These are phyloP conservation scores for Alternaria triticimaculans DNA, from an alignment of 2,329 filamentous ascomycete species.

Conservation along the genomic window DNA sequence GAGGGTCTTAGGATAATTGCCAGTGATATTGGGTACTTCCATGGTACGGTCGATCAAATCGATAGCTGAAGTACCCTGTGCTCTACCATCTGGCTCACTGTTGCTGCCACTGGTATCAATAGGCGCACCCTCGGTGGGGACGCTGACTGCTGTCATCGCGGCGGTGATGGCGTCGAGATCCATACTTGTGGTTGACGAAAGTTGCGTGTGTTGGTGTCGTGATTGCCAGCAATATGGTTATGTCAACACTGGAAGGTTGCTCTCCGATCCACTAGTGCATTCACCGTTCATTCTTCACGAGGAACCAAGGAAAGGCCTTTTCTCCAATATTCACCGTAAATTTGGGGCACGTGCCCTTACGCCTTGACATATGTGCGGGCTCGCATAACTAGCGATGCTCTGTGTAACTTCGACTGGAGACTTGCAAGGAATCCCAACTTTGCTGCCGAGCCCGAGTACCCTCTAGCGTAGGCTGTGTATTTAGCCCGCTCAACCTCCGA, in stretches of 20 bases:
- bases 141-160: background rate
- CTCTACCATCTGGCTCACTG: too few species aligned
- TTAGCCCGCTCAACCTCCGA: too few species aligned
- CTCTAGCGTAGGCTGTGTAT: too few species aligned
- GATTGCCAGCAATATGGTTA: background rate
- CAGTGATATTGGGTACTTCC: too few species aligned
- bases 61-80: too few species aligned
- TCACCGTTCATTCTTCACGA: background rate
- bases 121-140: background rate
- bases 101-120: too few species aligned
- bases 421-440: too few species aligned
- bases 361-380: background rate
- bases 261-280: background rate
- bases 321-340: background rate
- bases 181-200: background rate
- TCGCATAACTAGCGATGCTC: too few species aligned
- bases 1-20: slow-evolving; percentile 8
- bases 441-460: too few species aligned
- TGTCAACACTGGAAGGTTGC: background rate
- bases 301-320: background rate
- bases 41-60: too few species aligned
- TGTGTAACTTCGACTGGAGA: too few species aligned
- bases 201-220: background rate
- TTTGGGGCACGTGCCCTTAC: background rate
- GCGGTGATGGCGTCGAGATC: background rate